Percentiles rank a stretch among this genome's conserved stretches.
phyloP scores from a whole-genome alignment of 2,329 filamentous ascomycete genomes.

The Colletotrichum sp. region DNA sequence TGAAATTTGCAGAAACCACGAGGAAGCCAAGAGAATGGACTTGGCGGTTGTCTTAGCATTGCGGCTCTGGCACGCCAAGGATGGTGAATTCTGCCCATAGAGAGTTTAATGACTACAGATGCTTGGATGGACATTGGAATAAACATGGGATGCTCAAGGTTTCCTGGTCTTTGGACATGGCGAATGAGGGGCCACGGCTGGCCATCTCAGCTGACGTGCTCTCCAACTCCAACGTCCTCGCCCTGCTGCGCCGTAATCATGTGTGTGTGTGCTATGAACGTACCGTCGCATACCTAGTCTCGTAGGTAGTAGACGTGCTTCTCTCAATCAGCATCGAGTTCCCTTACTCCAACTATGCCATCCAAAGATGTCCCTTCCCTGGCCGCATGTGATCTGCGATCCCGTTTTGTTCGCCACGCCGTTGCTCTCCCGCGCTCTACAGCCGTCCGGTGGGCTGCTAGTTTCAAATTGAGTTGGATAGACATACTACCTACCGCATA shows the following conservation, averaged over 20 bases:
- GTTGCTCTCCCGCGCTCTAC: neutral
- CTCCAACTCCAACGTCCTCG: neutral
- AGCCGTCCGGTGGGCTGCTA: neutral
- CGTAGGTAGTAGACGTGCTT: neutral
- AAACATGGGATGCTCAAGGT: neutral
- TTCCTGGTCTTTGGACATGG: neutral
- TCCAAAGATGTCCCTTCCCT: neutral
- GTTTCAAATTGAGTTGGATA: constrained; percentile 3
- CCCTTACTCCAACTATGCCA: neutral
- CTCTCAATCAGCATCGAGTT: neutral
- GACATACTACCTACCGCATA: neutral
- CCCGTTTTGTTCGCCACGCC: neutral
- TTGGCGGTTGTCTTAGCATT: constrained; percentile 10
- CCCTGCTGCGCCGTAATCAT: neutral
- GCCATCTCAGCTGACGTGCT: neutral
- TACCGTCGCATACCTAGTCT: neutral
- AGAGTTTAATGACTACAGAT: neutral
- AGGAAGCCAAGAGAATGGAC: neutral
- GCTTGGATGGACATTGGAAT: neutral
- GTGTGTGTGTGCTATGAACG: neutral
- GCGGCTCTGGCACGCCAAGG: constrained; percentile 8
- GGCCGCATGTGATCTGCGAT: neutral
- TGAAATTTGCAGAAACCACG: neutral
- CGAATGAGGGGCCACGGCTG: neutral
- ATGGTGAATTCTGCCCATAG: neutral